Evolutionary conservation across 139 green algal species (phyloP).

Genomic region (Micractinium conductrix): DNA sequence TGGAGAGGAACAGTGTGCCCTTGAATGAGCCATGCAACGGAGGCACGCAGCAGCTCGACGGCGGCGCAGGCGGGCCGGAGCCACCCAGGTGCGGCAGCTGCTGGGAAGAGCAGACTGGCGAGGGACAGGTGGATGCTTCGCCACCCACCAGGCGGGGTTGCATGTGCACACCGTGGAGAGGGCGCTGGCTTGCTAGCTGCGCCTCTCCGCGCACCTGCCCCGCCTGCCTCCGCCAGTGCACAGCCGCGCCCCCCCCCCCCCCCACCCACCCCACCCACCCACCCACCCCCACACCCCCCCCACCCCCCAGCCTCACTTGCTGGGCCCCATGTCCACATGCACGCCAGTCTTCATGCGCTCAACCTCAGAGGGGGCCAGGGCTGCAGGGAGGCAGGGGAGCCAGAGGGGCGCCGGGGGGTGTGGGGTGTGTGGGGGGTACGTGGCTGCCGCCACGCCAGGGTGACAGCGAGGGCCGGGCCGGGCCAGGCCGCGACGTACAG

Average conservation of each 20-base stretch:
- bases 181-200: not conserved
- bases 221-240: no score
- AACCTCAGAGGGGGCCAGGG: not conserved
- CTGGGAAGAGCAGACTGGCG: no score
- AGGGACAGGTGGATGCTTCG: no score
- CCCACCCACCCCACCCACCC: no score
- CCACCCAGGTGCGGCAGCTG: no score
- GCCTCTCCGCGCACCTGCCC: no score
- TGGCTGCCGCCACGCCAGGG: not conserved
- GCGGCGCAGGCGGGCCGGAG: no score
- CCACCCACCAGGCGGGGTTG: not conserved
- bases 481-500: not conserved
- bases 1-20: not conserved
- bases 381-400: no score
- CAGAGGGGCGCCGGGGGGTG: not conserved
- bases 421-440: not conserved
- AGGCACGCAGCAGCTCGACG: not conserved
- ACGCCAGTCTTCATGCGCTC: constrained; percentile 19
- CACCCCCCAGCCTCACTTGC: constrained; percentile 25
- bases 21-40: not conserved
- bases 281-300: no score
- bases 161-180: not conserved
- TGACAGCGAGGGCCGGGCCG: not conserved
- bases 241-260: no score
- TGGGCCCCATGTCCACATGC: constrained; percentile 29